Evolutionary conservation across 192 early-diverging fungal genomes (phyloP).

Genomic region (Rhizoclosmatium globosum): DNA sequence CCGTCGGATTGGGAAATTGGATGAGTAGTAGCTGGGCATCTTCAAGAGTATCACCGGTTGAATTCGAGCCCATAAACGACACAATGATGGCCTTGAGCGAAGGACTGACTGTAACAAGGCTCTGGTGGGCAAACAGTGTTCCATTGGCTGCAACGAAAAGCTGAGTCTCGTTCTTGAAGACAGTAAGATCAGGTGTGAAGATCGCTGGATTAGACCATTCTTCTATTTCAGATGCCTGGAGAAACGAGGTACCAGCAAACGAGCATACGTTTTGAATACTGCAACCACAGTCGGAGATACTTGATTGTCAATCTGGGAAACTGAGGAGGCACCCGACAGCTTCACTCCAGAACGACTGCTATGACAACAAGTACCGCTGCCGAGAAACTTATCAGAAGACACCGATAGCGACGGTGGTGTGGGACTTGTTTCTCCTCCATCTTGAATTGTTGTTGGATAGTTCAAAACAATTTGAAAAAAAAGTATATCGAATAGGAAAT

Average conservation of each 20-base stretch:
- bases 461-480: too few species aligned
- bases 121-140: neutral
- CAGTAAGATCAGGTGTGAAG: neutral
- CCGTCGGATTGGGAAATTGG: neutral
- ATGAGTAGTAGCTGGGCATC: conserved; percentile 3
- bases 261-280: neutral
- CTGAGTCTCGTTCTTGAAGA: neutral
- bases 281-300: neutral
- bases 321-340: too few species aligned
- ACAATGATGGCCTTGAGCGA: conserved; percentile 39
- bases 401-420: too few species aligned
- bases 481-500: too few species aligned
- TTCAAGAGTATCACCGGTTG: conserved; percentile 14
- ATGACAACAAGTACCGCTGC: too few species aligned
- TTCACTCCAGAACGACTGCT: too few species aligned
- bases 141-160: neutral
- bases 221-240: neutral
- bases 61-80: conserved; percentile 38
- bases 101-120: conserved; percentile 28
- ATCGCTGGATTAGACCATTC: neutral
- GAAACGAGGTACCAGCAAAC: neutral
- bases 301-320: too few species aligned
- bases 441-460: too few species aligned
- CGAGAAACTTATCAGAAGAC: too few species aligned
- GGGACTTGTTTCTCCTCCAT: too few species aligned